Evolutionary conservation across 306 rosid species (phyloP).

Genomic region (Sophora flavescens): DNA sequence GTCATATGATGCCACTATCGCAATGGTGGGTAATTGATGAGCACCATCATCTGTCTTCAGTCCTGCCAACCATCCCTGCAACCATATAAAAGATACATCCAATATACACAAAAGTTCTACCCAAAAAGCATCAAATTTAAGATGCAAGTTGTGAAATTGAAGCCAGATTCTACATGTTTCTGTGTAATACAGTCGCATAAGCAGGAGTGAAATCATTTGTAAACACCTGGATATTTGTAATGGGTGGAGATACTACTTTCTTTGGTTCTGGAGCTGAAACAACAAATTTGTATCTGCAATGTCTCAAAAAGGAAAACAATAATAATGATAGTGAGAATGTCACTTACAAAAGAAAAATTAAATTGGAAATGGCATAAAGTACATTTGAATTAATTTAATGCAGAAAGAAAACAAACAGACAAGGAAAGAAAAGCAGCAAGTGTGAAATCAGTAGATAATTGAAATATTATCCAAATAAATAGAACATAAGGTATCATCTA

Average conservation of each 20-base stretch:
- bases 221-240: constrained; percentile 90
- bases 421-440: constrained; percentile 20
- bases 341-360: constrained; percentile 20
- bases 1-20: constrained; percentile 97
- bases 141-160: background rate
- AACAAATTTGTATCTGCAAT: constrained; percentile 90
- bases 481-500: constrained; percentile 34
- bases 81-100: constrained; percentile 47
- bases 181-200: background rate
- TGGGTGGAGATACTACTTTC: constrained; percentile 82
- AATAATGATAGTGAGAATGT: background rate
- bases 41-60: constrained; percentile 85
- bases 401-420: constrained; percentile 14
- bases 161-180: constrained; percentile 12
- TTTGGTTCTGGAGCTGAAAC: constrained; percentile 92
- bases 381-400: background rate
- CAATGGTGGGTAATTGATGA: constrained; percentile 94
- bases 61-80: constrained; percentile 99
- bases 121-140: constrained; percentile 29
- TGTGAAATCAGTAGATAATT: constrained; percentile 25
- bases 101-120: constrained; percentile 41
- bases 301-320: constrained; percentile 30
- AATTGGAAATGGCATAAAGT: constrained; percentile 8
- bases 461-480: constrained; percentile 35
- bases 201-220: constrained; percentile 14